Percentiles rank a stretch among this genome's conserved stretches.
Evolutionary conservation across 129 eudicot species (phyloP).

Genomic region (Saussurea involucrata): DNA sequence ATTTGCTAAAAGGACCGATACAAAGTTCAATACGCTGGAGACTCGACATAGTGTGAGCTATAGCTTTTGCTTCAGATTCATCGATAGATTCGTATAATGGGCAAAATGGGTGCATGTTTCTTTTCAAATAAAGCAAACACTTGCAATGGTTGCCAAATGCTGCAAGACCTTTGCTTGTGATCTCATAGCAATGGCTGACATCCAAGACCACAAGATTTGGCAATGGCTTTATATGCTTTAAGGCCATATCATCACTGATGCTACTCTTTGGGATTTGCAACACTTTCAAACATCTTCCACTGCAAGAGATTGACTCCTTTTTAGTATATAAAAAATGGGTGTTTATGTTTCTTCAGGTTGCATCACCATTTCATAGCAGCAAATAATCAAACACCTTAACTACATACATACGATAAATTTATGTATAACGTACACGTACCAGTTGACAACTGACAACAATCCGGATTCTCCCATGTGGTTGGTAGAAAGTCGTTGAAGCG

Average conservation of each 20-base stretch:
- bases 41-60: conserved; percentile 29
- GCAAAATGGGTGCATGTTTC: conserved; percentile 27
- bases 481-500: conserved; percentile 19
- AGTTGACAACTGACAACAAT: conserved; percentile 27
- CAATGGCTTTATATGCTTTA: conserved; percentile 29
- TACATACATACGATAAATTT: not conserved
- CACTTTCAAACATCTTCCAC: conserved; percentile 27
- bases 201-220: conserved; percentile 31
- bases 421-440: conserved; percentile 23
- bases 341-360: not conserved
- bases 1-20: conserved; percentile 33
- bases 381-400: not conserved
- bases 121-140: conserved; percentile 28
- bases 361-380: not conserved
- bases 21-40: conserved; percentile 24
- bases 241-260: conserved; percentile 37
- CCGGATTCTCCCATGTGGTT: conserved; percentile 29
- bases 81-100: not conserved
- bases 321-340: not conserved
- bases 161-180: conserved; percentile 37
- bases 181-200: conserved; percentile 28
- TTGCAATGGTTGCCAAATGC: conserved; percentile 40
- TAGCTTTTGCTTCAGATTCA: conserved; percentile 31
- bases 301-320: too few species aligned
- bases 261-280: conserved; percentile 31